phyloP scores from a whole-genome alignment of 2,329 filamentous ascomycete genomes.

The Sporothrix brunneoviolacea region DNA sequence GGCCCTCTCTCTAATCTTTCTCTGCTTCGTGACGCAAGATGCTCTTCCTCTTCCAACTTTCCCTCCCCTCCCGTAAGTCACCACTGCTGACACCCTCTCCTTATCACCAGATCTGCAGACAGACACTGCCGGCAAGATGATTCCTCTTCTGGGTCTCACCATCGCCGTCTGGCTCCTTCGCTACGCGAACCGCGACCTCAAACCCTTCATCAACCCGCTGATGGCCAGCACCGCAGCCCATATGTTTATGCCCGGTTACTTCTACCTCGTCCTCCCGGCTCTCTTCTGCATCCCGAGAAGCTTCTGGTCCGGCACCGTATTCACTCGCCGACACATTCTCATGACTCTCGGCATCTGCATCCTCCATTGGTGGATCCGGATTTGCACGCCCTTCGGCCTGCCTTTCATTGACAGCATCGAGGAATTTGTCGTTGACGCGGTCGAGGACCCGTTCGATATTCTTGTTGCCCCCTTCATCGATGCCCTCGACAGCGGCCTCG shows the following conservation, averaged over 20 bases:
- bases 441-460: not conserved
- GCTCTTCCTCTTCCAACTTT: not conserved
- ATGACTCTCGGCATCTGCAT: not conserved
- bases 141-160: too few species aligned
- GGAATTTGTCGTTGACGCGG: not conserved
- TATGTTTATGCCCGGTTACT: not conserved
- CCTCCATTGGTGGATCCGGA: not conserved
- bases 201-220: not conserved
- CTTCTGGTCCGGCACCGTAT: not conserved
- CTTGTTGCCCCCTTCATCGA: conserved; percentile 9
- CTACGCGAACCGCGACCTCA: not conserved
- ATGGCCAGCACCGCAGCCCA: not conserved
- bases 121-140: not conserved
- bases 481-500: not conserved
- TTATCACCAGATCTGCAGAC: not conserved
- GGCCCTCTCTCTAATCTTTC: not conserved
- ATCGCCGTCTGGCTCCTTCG: too few species aligned
- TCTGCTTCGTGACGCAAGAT: not conserved
- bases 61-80: not conserved
- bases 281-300: conserved; percentile 1
- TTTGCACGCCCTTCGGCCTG: not conserved
- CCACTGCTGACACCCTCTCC: not conserved
- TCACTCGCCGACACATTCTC: conserved; percentile 3
- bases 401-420: not conserved
- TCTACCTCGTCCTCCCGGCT: conserved; percentile 1